A percentile compares a stretch with the other conserved stretches of the same genome.
These are phyloP conservation scores for Metschnikowia kofuensis DNA, from an alignment of 805 yeast species.

Conservation along the genomic window DNA sequence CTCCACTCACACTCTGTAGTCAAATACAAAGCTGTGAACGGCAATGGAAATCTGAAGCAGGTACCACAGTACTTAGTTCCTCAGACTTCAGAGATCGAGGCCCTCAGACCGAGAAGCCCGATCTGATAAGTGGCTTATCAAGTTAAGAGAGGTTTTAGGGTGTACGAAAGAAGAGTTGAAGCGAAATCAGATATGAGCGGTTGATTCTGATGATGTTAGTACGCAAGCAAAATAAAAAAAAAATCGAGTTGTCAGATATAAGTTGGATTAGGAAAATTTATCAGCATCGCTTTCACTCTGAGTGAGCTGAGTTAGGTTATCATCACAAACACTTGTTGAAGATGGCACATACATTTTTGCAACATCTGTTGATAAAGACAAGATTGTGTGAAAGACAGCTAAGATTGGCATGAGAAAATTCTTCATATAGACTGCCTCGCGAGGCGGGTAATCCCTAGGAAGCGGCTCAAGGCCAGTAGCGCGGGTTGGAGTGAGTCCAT, in stretches of 20 bases:
- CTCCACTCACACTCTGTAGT: slow-evolving; percentile 30
- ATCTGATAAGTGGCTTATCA: neutral
- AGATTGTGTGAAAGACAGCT: neutral
- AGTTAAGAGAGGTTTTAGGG: neutral
- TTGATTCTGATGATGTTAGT: slow-evolving; percentile 11
- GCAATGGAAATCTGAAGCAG: slow-evolving; percentile 21
- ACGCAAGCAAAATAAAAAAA: neutral
- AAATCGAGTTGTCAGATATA: slow-evolving; percentile 27
- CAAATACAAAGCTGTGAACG: slow-evolving; percentile 17
- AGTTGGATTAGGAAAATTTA: slow-evolving; percentile 48
- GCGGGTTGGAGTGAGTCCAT: neutral
- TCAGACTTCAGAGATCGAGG: slow-evolving; percentile 69
- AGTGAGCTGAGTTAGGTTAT: slow-evolving; percentile 59
- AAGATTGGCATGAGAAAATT: neutral
- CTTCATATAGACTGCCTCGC: slow-evolving; percentile 1
- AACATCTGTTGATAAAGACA: no score
- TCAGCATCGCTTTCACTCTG: slow-evolving; percentile 51
- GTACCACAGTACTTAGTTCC: slow-evolving; percentile 58
- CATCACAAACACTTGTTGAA: slow-evolving; percentile 38
- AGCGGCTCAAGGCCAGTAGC: neutral
- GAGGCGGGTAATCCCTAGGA: slow-evolving; percentile 7
- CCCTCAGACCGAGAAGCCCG: slow-evolving; percentile 83
- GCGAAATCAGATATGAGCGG: neutral
- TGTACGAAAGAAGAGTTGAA: neutral
- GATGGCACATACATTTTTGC: slow-evolving; percentile 5